Conservation (phyloP, 2,329 filamentous ascomycete genomes). For the Talaromyces sp. region DNA sequence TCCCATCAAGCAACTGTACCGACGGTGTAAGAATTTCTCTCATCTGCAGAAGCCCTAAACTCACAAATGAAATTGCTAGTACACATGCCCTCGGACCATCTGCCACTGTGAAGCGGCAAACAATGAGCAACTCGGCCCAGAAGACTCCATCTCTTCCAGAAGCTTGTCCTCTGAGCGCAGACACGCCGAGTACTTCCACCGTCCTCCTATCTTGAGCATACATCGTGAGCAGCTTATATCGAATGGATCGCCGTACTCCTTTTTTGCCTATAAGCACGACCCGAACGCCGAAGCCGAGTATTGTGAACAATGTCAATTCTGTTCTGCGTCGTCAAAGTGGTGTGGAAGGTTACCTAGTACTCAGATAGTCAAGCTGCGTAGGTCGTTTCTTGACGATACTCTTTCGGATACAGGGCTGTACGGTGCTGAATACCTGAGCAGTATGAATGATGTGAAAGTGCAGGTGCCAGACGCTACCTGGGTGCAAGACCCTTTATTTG, state of each 20-base stretch:
- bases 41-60: neutral
- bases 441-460: slow-evolving; percentile 10
- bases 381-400: slow-evolving; percentile 5
- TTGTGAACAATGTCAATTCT: slow-evolving; percentile 19
- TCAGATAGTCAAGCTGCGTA: neutral
- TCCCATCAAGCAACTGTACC: slow-evolving; percentile 13
- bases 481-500: slow-evolving; percentile 20
- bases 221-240: slow-evolving; percentile 14
- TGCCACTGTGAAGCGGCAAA: slow-evolving; percentile 17
- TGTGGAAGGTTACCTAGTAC: slow-evolving; percentile 16
- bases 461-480: slow-evolving; percentile 16
- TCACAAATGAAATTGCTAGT: neutral
- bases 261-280: slow-evolving; percentile 14
- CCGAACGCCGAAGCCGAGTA: slow-evolving; percentile 14
- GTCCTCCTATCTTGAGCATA: slow-evolving; percentile 29
- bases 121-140: slow-evolving; percentile 4
- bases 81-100: neutral
- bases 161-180: slow-evolving; percentile 28
- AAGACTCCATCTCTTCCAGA: slow-evolving; percentile 19
- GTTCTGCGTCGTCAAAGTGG: slow-evolving; percentile 13
- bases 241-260: slow-evolving; percentile 12
- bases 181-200: slow-evolving; percentile 31
- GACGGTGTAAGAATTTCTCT: slow-evolving; percentile 7
- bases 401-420: neutral
- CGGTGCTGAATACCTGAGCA: neutral